These are phyloP conservation scores for Desmodesmus armatus DNA, from an alignment of 139 green algal genomes.

Conservation along the genomic window DNA sequence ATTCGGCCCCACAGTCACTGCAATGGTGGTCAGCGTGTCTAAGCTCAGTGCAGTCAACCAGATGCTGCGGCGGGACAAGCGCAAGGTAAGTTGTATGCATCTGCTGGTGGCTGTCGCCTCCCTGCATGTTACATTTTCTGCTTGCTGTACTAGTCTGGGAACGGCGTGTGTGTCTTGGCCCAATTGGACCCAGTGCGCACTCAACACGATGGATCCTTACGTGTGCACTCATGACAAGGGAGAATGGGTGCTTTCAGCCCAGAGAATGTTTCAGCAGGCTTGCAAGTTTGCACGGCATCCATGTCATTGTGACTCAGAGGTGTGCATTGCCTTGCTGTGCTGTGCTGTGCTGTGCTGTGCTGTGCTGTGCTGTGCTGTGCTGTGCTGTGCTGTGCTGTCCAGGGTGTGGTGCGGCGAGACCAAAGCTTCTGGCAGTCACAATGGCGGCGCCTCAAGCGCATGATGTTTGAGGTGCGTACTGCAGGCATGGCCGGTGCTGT, in stretches of 20 bases:
- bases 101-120: neutral
- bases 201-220: no score
- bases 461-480: constrained; percentile 40
- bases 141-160: no score
- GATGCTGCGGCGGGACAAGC: constrained; percentile 77
- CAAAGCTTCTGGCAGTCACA: constrained; percentile 23
- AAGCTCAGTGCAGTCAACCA: constrained; percentile 92
- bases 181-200: no score
- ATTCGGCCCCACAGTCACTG: constrained; percentile 63
- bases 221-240: no score
- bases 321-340: neutral
- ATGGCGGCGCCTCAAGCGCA: constrained; percentile 36
- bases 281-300: no score
- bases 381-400: neutral
- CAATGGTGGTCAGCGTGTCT: constrained; percentile 84
- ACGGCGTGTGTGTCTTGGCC: no score
- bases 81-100: constrained; percentile 55
- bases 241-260: no score
- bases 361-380: neutral
- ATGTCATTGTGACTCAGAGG: no score
- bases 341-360: no score
- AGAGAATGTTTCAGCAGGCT: no score
- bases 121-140: neutral
- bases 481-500: neutral
- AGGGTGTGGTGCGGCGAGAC: constrained; percentile 26